Percentiles rank a stretch among this genome's conserved stretches.
Evolutionary conservation across 768 basidiomycete species (phyloP).

Genomic region (Pleurotus ostreatus): DNA sequence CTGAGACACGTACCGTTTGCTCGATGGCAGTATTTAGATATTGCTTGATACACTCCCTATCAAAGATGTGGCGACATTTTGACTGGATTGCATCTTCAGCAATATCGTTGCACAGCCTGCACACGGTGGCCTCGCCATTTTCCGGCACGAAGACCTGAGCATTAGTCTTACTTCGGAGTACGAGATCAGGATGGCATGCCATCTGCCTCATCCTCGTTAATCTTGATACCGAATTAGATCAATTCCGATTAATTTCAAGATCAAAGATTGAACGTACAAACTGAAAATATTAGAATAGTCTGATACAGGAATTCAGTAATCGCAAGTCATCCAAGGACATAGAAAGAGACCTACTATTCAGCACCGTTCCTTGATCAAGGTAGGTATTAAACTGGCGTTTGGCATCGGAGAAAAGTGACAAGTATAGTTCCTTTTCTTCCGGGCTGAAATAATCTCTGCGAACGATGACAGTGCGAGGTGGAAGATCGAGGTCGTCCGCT

Average conservation of each 20-base stretch:
- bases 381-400: slow-evolving; percentile 91
- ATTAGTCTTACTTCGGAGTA: slow-evolving; percentile 82
- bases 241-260: too few species aligned
- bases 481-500: slow-evolving; percentile 93
- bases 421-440: slow-evolving; percentile 94
- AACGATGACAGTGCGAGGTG: slow-evolving; percentile 87
- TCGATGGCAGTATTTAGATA: slow-evolving; percentile 79
- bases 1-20: slow-evolving; percentile 44
- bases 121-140: slow-evolving; percentile 76
- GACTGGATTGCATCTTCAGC: slow-evolving; percentile 97
- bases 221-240: too few species aligned
- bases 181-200: slow-evolving; percentile 94
- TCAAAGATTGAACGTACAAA: slow-evolving; percentile 49
- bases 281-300: slow-evolving; percentile 91
- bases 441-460: slow-evolving; percentile 91
- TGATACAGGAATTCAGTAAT: slow-evolving; percentile 18
- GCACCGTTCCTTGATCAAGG: slow-evolving; percentile 81
- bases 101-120: slow-evolving; percentile 93
- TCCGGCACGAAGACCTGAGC: slow-evolving; percentile 54
- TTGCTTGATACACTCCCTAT: slow-evolving; percentile 92
- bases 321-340: not conserved
- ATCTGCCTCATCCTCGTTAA: slow-evolving; percentile 96
- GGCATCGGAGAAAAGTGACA: slow-evolving; percentile 88
- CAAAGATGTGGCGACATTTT: slow-evolving; percentile 91
- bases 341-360: slow-evolving; percentile 68